Conservation (phyloP, 805 yeast genomes). For the Candida takata region DNA sequence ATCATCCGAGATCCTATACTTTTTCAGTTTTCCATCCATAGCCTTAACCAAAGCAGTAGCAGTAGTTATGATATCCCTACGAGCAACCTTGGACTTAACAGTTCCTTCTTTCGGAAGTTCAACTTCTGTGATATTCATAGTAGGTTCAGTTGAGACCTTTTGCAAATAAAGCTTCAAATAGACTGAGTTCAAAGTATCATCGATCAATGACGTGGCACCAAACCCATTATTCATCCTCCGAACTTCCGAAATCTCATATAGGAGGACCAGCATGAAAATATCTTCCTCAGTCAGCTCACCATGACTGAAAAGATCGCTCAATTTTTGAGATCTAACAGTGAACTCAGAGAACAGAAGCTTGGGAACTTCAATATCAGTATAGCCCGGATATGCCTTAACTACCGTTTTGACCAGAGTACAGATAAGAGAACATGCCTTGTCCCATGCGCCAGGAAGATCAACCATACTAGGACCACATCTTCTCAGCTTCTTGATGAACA, state of each 20-base stretch:
- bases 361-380: conserved; percentile 46
- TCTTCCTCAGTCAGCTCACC: conserved; percentile 33
- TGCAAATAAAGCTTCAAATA: conserved; percentile 42
- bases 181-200: conserved; percentile 60
- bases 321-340: conserved; percentile 29
- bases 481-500: conserved; percentile 67
- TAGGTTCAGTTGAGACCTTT: not conserved
- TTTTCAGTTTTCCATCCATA: conserved; percentile 13
- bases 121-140: not conserved
- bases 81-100: conserved; percentile 38
- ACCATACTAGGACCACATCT: conserved; percentile 74
- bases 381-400: conserved; percentile 35
- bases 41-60: conserved; percentile 18
- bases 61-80: conserved; percentile 38
- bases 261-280: conserved; percentile 33
- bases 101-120: conserved; percentile 8
- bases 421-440: conserved; percentile 42
- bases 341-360: conserved; percentile 39
- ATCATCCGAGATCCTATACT: conserved; percentile 8
- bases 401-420: conserved; percentile 45
- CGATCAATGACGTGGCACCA: conserved; percentile 70
- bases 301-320: conserved; percentile 19
- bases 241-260: conserved; percentile 50
- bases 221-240: conserved; percentile 72
- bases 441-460: conserved; percentile 59